Conservation (phyloP, 2,329 filamentous ascomycete species). For the Ophiostoma novo-ulmi region DNA sequence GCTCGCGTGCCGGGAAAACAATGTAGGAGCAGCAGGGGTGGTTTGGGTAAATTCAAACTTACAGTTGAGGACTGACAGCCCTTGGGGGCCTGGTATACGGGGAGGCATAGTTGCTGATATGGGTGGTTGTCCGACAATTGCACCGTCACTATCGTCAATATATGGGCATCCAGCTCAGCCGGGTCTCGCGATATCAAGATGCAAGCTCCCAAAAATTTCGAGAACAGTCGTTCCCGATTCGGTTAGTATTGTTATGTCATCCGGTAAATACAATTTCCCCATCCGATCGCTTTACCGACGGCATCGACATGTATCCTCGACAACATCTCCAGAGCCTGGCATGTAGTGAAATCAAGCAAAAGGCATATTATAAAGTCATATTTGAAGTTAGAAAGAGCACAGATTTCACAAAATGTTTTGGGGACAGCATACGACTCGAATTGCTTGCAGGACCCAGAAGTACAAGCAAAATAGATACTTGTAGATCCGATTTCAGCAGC, state of each 20-base stretch:
- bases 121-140: background rate
- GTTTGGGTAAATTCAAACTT: constrained; percentile 32
- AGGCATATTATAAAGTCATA: background rate
- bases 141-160: constrained; percentile 3
- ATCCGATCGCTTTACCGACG: background rate
- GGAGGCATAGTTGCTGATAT: constrained; percentile 56
- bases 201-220: constrained; percentile 25
- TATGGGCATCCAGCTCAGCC: constrained; percentile 7
- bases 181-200: constrained; percentile 20
- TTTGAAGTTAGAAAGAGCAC: background rate
- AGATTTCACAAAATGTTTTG: background rate
- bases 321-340: background rate
- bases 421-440: background rate
- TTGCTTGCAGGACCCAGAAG: background rate
- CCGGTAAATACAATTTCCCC: constrained; percentile 20
- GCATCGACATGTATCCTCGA: background rate
- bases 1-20: background rate
- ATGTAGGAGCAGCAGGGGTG: constrained; percentile 21
- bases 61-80: constrained; percentile 58
- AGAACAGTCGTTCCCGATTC: background rate
- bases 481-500: background rate
- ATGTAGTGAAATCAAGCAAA: background rate
- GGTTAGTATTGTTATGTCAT: constrained; percentile 18
- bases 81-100: constrained; percentile 57
- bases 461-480: background rate